Evolutionary conservation across 192 early-diverging fungal species (phyloP).

Genomic region (Thamnidium elegans): DNA sequence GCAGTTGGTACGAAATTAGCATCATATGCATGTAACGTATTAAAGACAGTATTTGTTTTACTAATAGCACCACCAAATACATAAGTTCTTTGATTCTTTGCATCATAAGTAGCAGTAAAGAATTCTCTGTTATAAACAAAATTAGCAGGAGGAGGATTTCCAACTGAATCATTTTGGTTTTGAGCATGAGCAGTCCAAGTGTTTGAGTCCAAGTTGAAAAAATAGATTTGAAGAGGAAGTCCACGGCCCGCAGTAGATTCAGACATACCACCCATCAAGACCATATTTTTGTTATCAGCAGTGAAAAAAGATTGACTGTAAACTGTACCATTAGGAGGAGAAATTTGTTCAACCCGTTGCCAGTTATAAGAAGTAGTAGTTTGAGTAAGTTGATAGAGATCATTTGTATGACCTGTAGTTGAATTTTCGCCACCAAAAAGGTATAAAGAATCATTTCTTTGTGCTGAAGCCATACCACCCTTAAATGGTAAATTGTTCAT

Average conservation of each 20-base stretch:
- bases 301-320: conserved; percentile 21
- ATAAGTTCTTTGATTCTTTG: conserved; percentile 13
- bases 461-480: conserved; percentile 25
- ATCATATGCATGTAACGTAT: conserved; percentile 23
- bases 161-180: background rate
- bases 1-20: background rate
- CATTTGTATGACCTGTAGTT: conserved; percentile 17
- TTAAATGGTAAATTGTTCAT: conserved; percentile 24
- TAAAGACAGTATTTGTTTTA: background rate
- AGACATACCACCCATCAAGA: conserved; percentile 16
- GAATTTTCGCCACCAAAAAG: conserved; percentile 27
- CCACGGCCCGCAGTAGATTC: background rate
- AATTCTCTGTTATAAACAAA: conserved; percentile 10
- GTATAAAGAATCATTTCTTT: conserved; percentile 16
- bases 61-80: conserved; percentile 21
- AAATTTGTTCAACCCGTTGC: conserved; percentile 15
- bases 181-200: conserved; percentile 5
- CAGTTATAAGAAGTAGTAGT: conserved; percentile 15
- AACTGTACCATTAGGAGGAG: conserved; percentile 1
- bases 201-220: conserved; percentile 9
- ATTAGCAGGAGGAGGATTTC: background rate
- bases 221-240: conserved; percentile 9
- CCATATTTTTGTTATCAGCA: conserved; percentile 9
- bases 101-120: conserved; percentile 20
- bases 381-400: conserved; percentile 21